Evolutionary conservation across 768 basidiomycete genomes (phyloP), one percentile per base, ranked within the genome.

Genomic region (Leccinum arenicola): DNA sequence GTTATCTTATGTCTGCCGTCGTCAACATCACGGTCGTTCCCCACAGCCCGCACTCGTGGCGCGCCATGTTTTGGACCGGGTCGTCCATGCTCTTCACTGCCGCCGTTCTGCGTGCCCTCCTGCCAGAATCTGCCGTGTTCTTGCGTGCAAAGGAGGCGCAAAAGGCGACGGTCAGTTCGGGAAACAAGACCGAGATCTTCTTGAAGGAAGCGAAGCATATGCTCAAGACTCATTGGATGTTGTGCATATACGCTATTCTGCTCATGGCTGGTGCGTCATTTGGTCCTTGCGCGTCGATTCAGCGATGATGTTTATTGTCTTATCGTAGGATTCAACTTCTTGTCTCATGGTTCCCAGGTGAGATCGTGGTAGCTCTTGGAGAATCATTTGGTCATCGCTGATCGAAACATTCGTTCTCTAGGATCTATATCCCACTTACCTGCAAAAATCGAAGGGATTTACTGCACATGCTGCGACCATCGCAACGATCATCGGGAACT

Each of bases 121-220:
- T 96, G 0, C 95, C 95, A 0, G 95, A 97, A 75, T 90, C 87
- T 43, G 79, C 82, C 48, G 79, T 83, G 50, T 96, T 93, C 79
- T 62, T 90, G 56, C 77, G 82, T 48, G 89, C 87, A 11, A 83
- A 83, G 71, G 83, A 73, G 50, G 76, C 76, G 3, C 82, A 85
- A 63, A 76, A 63, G 33, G 81, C 77, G 5, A 77, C 79, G 3
- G 60, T 70, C 3, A 64, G 54, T 14, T 66, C 75, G 6, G 66
- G 68, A 23, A 71, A 81, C 57, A 90, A 90, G 78, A 88, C 88
- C 1, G 76, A 76, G 68, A 71, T 84, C 4, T 97, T 97, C 80
- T 36, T 95, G 3, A 78, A 70, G 59, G 91, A 95, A 73, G 83
- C 84, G 0, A 79, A 82, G 63, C 76, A 75, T 54, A 96, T 95